Conservation (phyloP, 805 yeast genomes). For the Schwanniomyces vanrijiae region DNA sequence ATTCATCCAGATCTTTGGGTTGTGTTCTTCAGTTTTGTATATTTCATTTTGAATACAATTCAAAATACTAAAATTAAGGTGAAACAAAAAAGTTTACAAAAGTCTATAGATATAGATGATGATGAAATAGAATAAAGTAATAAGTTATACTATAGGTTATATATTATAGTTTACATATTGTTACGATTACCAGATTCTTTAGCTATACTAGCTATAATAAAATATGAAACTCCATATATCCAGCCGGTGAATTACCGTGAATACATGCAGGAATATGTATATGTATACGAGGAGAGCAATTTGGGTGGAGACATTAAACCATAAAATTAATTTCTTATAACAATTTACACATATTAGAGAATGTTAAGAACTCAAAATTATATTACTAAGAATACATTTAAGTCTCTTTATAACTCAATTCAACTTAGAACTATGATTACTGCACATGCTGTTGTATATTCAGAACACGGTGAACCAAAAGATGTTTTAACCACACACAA, state of each 20-base stretch:
- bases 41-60: conserved; percentile 59
- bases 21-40: conserved; percentile 57
- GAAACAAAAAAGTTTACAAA: conserved; percentile 13
- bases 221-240: too few species aligned
- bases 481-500: conserved; percentile 54
- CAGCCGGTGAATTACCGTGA: too few species aligned
- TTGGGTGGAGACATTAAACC: neutral
- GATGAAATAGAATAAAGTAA: too few species aligned
- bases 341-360: neutral
- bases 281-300: neutral
- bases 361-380: neutral
- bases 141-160: too few species aligned
- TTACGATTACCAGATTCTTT: too few species aligned
- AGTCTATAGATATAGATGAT: neutral
- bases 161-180: too few species aligned
- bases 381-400: neutral
- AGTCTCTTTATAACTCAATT: neutral
- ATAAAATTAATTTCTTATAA: neutral
- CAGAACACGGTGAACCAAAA: conserved; percentile 65
- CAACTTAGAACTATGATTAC: conserved; percentile 39
- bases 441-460: conserved; percentile 67
- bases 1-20: conserved; percentile 63
- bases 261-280: too few species aligned
- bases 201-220: too few species aligned
- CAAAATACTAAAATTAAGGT: conserved; percentile 58